A percentile compares a stretch with the other conserved stretches of the same genome.
These are phyloP conservation scores for Zoysia pacifica DNA, from an alignment of 176 grass and related monocot species.

Conservation along the genomic window DNA sequence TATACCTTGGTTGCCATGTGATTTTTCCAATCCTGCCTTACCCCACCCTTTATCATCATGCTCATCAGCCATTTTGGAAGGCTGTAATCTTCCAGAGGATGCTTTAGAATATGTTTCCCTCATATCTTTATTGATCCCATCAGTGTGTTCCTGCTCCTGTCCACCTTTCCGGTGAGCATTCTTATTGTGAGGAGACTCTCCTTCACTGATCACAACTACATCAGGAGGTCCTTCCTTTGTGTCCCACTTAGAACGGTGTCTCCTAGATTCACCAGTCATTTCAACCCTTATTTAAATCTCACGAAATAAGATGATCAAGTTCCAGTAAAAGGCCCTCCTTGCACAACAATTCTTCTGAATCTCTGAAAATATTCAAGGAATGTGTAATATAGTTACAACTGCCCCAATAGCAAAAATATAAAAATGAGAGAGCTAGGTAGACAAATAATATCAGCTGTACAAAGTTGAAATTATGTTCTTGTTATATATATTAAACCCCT, in stretches of 20 bases:
- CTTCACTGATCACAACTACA: slow-evolving; percentile 54
- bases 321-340: slow-evolving; percentile 7
- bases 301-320: neutral
- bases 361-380: slow-evolving; percentile 46
- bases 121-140: slow-evolving; percentile 45
- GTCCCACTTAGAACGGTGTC: slow-evolving; percentile 69
- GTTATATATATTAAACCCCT: neutral
- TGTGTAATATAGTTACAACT: slow-evolving; percentile 22
- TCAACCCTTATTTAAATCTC: slow-evolving; percentile 34
- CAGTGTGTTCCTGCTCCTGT: slow-evolving; percentile 35
- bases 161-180: slow-evolving; percentile 28
- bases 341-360: slow-evolving; percentile 24
- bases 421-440: slow-evolving; percentile 12
- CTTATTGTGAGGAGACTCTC: slow-evolving; percentile 41
- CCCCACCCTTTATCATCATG: slow-evolving; percentile 49
- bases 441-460: neutral
- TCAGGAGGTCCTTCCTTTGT: slow-evolving; percentile 41
- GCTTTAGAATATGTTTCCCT: slow-evolving; percentile 44
- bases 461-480: neutral
- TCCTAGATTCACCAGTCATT: slow-evolving; percentile 65
- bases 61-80: slow-evolving; percentile 42
- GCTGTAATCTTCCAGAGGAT: slow-evolving; percentile 47
- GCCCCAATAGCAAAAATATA: slow-evolving; percentile 26
- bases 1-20: slow-evolving; percentile 45
- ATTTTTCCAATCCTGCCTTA: slow-evolving; percentile 42